A percentile compares a stretch with the other conserved stretches of the same genome.
Conservation (phyloP, 768 basidiomycete genomes). For the Naganishia onofrii region DNA sequence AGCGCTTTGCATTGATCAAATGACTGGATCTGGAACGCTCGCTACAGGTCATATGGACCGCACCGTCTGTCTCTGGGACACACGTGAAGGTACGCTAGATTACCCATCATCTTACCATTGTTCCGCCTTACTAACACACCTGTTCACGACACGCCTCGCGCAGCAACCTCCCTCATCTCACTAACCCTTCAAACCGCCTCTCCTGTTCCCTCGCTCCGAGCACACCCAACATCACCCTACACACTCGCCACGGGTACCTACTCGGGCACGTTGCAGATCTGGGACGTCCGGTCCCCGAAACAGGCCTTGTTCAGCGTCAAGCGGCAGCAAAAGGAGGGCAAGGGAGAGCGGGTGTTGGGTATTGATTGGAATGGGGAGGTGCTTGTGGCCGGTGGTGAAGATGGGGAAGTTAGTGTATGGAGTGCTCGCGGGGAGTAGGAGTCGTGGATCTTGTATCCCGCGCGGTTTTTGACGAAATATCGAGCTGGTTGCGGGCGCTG, state of each 20-base stretch:
- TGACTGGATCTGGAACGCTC: conserved; percentile 46
- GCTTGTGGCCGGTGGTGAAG: conserved; percentile 55
- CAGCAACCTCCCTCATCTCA: conserved; percentile 52
- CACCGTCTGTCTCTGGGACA: conserved; percentile 55
- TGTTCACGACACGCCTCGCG: background rate
- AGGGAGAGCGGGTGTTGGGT: conserved; percentile 53
- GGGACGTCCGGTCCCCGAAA: conserved; percentile 56
- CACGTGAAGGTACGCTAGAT: conserved; percentile 45
- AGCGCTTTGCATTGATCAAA: conserved; percentile 53
- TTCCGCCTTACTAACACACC: background rate
- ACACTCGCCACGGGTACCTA: conserved; percentile 53
- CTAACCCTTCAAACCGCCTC: conserved; percentile 51
- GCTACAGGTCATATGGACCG: conserved; percentile 55
- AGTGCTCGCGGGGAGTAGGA: conserved; percentile 47
- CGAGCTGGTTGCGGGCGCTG: too few relatives aligned
- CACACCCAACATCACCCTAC: conserved; percentile 53
- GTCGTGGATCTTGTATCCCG: too few relatives aligned
- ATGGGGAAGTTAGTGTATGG: conserved; percentile 52
- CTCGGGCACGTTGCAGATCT: conserved; percentile 53
- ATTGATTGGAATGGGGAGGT: conserved; percentile 56
- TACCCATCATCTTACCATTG: background rate
- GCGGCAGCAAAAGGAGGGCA: conserved; percentile 41
- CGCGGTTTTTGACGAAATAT: too few relatives aligned
- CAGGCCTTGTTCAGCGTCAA: conserved; percentile 53
- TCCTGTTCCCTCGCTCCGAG: conserved; percentile 51